Percentiles rank a stretch among this genome's conserved stretches.
These are phyloP conservation scores for Neurospora sp. DNA, from an alignment of 495 filamentous ascomycete species.

Conservation along the genomic window DNA sequence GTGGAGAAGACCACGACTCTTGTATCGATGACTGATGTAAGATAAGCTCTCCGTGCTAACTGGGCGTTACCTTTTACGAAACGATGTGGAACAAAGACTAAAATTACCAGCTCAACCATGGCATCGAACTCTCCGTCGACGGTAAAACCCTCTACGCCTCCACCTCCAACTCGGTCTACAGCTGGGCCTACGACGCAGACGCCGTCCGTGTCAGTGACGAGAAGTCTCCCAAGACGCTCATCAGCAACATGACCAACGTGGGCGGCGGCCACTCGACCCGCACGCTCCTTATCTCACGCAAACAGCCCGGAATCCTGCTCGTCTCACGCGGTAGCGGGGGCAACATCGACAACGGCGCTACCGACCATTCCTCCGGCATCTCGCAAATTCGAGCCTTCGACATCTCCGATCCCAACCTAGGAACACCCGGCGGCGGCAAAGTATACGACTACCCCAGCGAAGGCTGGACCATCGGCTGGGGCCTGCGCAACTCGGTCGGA, in stretches of 20 bases:
- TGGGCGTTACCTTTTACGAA: not conserved
- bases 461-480: constrained; percentile 57
- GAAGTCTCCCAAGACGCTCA: constrained; percentile 34
- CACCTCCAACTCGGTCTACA: constrained; percentile 41
- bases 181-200: constrained; percentile 49
- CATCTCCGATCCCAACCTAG: constrained; percentile 24
- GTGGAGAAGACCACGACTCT: constrained; percentile 15
- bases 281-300: constrained; percentile 46
- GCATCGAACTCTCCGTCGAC: constrained; percentile 52
- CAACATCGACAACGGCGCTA: constrained; percentile 48
- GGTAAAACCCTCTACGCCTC: constrained; percentile 58
- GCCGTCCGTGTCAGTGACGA: constrained; percentile 31
- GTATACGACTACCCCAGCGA: constrained; percentile 30
- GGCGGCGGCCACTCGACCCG: constrained; percentile 48
- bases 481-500: constrained; percentile 63
- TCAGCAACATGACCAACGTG: constrained; percentile 46
- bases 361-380: constrained; percentile 38
- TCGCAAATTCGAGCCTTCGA: constrained; percentile 60
- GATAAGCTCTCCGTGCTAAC: constrained; percentile 10
- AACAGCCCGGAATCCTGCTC: constrained; percentile 40
- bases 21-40: constrained; percentile 27
- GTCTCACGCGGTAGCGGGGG: constrained; percentile 52
- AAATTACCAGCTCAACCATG: constrained; percentile 42
- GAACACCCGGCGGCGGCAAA: constrained; percentile 24
- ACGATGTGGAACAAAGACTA: not conserved